Percentiles rank a stretch among this genome's conserved stretches.
These are phyloP conservation scores for Phytopythium montanum DNA, from an alignment of 352 stramenopile genomes.

Conservation along the genomic window DNA sequence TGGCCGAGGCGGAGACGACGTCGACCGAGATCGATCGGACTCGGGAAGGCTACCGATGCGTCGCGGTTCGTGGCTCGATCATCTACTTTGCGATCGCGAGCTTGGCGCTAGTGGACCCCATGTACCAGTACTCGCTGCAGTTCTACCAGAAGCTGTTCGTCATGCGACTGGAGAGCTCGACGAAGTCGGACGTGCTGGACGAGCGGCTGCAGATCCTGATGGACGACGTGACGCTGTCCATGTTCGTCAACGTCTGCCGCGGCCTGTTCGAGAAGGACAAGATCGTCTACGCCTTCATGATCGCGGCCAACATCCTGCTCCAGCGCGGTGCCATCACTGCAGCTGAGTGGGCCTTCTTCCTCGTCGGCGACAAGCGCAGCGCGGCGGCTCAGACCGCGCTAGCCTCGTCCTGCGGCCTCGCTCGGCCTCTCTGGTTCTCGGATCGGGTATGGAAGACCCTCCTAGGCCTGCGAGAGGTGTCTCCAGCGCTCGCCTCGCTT, in stretches of 20 bases:
- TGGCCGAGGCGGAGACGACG: slow-evolving; percentile 88
- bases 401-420: slow-evolving; percentile 24
- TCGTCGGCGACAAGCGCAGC: slow-evolving; percentile 84
- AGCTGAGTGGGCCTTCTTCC: slow-evolving; percentile 86
- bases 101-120: slow-evolving; percentile 90
- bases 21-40: slow-evolving; percentile 89
- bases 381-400: slow-evolving; percentile 39
- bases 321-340: slow-evolving; percentile 65
- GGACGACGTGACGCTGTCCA: slow-evolving; percentile 89
- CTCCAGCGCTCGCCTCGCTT: slow-evolving; percentile 43
- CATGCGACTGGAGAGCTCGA: slow-evolving; percentile 80
- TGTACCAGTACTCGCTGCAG: slow-evolving; percentile 95
- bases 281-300: slow-evolving; percentile 94
- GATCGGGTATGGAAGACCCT: slow-evolving; percentile 76
- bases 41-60: slow-evolving; percentile 88
- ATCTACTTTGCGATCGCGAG: slow-evolving; percentile 95
- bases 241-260: slow-evolving; percentile 94
- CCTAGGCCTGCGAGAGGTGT: slow-evolving; percentile 63
- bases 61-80: slow-evolving; percentile 88
- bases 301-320: slow-evolving; percentile 85
- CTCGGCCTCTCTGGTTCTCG: slow-evolving; percentile 64
- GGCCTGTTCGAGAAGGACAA: slow-evolving; percentile 96
- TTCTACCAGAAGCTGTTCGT: slow-evolving; percentile 93
- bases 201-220: slow-evolving; percentile 88
- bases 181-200: slow-evolving; percentile 78